phyloP scores from a whole-genome alignment of 2,329 filamentous ascomycete species.

The Nothophoma quercina region DNA sequence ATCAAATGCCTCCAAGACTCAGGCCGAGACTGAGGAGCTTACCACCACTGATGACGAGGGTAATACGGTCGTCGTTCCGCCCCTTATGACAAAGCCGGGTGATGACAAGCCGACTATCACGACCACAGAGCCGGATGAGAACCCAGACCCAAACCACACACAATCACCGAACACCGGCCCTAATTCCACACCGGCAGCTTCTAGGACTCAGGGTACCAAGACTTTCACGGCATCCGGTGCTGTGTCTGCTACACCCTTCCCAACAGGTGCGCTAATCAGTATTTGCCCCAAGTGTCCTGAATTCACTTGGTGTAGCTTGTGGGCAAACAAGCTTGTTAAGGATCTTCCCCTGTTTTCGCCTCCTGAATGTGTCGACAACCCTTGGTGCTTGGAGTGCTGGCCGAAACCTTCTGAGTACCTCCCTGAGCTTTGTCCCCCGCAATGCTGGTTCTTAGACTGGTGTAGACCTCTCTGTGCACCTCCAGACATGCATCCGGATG shows the following conservation, averaged over 20 bases:
- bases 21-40: background rate
- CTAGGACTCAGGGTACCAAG: too few relatives aligned
- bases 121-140: too few relatives aligned
- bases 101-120: too few relatives aligned
- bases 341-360: background rate
- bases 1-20: background rate
- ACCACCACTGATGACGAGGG: background rate
- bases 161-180: too few relatives aligned
- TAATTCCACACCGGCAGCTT: too few relatives aligned
- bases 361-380: background rate
- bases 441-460: slow-evolving; percentile 21
- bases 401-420: background rate
- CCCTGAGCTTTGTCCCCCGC: background rate
- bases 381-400: slow-evolving; percentile 1
- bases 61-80: background rate
- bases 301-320: background rate
- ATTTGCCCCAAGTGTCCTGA: background rate
- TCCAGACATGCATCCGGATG: background rate
- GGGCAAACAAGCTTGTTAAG: background rate
- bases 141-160: too few relatives aligned
- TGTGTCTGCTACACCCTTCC: background rate
- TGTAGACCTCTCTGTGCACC: slow-evolving; percentile 5
- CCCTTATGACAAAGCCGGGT: too few relatives aligned
- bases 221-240: too few relatives aligned
- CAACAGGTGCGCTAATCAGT: background rate